Percentiles rank a stretch among this genome's conserved stretches.
These are phyloP conservation scores for Geotrichum ghanense DNA, from an alignment of 805 yeast species.

Conservation along the genomic window DNA sequence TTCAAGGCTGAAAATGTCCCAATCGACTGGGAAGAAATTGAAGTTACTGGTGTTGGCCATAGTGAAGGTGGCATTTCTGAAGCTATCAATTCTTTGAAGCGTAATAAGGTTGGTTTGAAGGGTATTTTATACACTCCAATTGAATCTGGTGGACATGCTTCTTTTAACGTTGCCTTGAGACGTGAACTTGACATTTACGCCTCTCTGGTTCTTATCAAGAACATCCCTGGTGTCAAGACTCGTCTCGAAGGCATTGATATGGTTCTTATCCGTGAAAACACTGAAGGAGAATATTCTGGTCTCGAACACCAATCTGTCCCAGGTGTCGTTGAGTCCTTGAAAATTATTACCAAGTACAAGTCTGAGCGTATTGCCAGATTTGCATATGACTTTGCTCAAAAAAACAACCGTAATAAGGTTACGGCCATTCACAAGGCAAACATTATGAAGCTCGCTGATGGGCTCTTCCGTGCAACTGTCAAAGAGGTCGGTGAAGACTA, in stretches of 20 bases:
- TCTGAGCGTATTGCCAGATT: constrained; percentile 96
- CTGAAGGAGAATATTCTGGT: constrained; percentile 99
- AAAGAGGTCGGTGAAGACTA: constrained; percentile 76
- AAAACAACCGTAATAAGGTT: constrained; percentile 83
- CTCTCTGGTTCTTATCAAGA: constrained; percentile 84
- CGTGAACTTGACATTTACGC: constrained; percentile 95
- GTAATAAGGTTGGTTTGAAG: constrained; percentile 94
- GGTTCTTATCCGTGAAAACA: constrained; percentile 95
- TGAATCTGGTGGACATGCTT: constrained; percentile 64
- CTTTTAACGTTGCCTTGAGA: constrained; percentile 92
- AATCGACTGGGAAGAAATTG: constrained; percentile 73
- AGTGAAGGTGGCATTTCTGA: constrained; percentile 55
- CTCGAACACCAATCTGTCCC: constrained; percentile 95
- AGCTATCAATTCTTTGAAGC: constrained; percentile 82
- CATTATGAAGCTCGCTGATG: constrained; percentile 98
- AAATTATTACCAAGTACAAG: constrained; percentile 87
- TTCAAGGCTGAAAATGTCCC: constrained; percentile 84
- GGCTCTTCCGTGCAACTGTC: constrained; percentile 90
- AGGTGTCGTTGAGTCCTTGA: constrained; percentile 94
- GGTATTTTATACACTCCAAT: constrained; percentile 91
- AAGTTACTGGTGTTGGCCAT: constrained; percentile 48
- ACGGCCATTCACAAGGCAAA: constrained; percentile 98
- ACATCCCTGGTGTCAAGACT: constrained; percentile 87
- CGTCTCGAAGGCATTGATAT: constrained; percentile 82
- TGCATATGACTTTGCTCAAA: constrained; percentile 90